Conservation (phyloP, 441 rosid species). For the Flueggea neowawraea region DNA sequence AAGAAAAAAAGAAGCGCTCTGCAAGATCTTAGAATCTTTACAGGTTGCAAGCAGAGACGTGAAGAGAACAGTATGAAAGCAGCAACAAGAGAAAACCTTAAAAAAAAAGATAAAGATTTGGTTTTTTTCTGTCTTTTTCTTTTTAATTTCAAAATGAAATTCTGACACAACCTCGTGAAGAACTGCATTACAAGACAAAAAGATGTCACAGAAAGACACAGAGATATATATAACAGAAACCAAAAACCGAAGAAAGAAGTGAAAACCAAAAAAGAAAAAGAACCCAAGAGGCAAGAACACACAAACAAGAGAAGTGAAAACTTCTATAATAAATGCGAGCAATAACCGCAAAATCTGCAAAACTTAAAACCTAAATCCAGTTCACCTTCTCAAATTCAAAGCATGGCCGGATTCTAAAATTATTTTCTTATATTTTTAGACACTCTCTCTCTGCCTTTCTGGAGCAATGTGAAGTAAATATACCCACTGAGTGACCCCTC, state of each 20-base stretch:
- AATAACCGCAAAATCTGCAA: no score
- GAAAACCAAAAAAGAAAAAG: conserved; percentile 14
- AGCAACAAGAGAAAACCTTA: conserved; percentile 9
- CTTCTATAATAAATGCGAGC: conserved; percentile 8
- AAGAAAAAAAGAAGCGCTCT: conserved; percentile 6
- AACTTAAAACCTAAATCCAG: background rate
- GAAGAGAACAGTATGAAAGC: conserved; percentile 21
- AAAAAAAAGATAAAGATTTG: conserved; percentile 16
- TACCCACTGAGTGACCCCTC: conserved; percentile 8
- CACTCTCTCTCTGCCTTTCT: background rate
- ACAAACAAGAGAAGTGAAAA: conserved; percentile 20
- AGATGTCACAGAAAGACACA: conserved; percentile 55
- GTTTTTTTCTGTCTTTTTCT: conserved; percentile 9
- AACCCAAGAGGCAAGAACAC: background rate
- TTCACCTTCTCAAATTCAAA: conserved; percentile 32
- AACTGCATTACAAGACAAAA: conserved; percentile 71
- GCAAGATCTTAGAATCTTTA: conserved; percentile 39
- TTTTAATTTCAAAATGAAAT: conserved; percentile 35
- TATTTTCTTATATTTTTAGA: no score
- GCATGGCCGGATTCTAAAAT: background rate
- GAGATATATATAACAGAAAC: conserved; percentile 5
- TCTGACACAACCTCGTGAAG: conserved; percentile 92
- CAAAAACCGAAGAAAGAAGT: background rate
- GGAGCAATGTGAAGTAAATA: conserved; percentile 33
- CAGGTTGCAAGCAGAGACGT: conserved; percentile 61